Evolutionary conservation across 768 basidiomycete species (phyloP), one percentile per base, ranked within the genome.

Genomic region (Pleurotus ostreatus): DNA sequence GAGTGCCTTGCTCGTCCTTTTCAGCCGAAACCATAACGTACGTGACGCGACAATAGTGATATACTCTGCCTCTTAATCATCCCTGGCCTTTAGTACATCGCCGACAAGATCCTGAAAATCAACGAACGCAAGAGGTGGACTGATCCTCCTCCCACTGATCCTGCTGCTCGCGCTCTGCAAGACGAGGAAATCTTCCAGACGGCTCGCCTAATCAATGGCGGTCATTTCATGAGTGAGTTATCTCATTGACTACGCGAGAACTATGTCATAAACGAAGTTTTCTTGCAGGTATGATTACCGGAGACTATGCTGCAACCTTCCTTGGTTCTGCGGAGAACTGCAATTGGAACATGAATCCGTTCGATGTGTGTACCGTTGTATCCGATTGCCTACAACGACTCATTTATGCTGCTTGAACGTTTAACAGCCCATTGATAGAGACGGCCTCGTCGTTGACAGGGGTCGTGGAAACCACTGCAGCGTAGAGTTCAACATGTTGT

Each of bases 391-490:
- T 34, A 9, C 30, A 34, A 39, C 4, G 20, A 20, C 20, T 20
- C 20, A 20, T 20, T 20, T 20, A 20, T 16, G 12, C 41, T 41
- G 8, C 4, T 25, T 56, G 25, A 5, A 46, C 3, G 13, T 45
- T 22, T 1, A 22, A 11, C 51, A 74, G 65, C 55, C 74, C 13
- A 80, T 82, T 45, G 64, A 72, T 15, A 53, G 16, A 15, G 67
- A 68, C 26, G 68, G 76, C 12, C 57, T 64, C 1, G 59, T 65
- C 43, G 70, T 76, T 1, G 61, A 60, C 1, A 76, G 83, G 5
- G 89, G 87, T 4, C 70, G 75, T 47, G 88, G 88, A 13, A 88
- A 89, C 60, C 80, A 80, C 57, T 76, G 77, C 55, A 88, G 85
- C 26, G 74, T 86, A 26, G 89, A 90, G 64, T 89, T 89, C 71